Conservation (phyloP, 257 asterid genomes). For the Lavandula angustifolia region DNA sequence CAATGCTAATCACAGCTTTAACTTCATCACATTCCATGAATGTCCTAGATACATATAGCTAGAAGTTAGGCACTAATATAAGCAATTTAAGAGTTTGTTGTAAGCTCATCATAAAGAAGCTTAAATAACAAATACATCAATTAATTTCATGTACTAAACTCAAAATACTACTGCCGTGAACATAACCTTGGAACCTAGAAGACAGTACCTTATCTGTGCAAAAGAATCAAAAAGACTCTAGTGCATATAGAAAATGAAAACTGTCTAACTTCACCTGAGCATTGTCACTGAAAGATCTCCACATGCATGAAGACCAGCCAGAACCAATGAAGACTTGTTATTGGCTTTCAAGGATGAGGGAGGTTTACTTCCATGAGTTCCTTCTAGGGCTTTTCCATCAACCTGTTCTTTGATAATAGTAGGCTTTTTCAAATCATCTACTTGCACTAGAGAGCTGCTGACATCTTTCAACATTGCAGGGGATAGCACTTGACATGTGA, state of each 20-base stretch:
- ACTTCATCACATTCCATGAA: slow-evolving; percentile 69
- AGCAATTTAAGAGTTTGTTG: slow-evolving; percentile 17
- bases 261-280: slow-evolving; percentile 63
- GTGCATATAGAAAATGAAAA: slow-evolving; percentile 17
- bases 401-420: slow-evolving; percentile 22
- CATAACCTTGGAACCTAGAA: slow-evolving; percentile 20
- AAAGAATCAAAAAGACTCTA: slow-evolving; percentile 13
- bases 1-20: slow-evolving; percentile 80
- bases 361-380: slow-evolving; percentile 29
- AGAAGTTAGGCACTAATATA: slow-evolving; percentile 26
- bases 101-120: slow-evolving; percentile 2
- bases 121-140: background rate
- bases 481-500: slow-evolving; percentile 75
- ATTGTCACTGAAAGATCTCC: slow-evolving; percentile 96
- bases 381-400: slow-evolving; percentile 34
- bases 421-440: slow-evolving; percentile 37
- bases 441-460: slow-evolving; percentile 49
- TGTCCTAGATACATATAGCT: slow-evolving; percentile 52
- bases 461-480: slow-evolving; percentile 56
- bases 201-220: background rate
- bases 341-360: slow-evolving; percentile 31
- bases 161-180: slow-evolving; percentile 12
- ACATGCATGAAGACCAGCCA: slow-evolving; percentile 97
- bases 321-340: slow-evolving; percentile 54
- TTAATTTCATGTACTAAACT: slow-evolving; percentile 12